Conservation (phyloP, 2,329 filamentous ascomycete genomes). For the Aspergillus phoenicis region DNA sequence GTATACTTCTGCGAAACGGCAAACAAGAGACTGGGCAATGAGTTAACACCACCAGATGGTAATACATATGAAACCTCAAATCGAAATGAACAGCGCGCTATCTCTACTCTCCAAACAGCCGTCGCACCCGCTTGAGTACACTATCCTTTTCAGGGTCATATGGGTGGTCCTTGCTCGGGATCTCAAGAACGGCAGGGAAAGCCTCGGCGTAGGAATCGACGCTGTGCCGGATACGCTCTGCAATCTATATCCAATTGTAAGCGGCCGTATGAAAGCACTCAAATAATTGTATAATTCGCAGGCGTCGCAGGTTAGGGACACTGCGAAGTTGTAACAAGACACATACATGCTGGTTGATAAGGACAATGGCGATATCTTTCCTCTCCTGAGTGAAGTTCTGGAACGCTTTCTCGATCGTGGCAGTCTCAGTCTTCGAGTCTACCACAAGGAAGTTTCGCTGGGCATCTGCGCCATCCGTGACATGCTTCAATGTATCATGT, state of each 20-base stretch:
- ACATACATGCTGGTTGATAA: slow-evolving; percentile 95
- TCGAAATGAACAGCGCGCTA: slow-evolving; percentile 4
- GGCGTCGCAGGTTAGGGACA: background rate
- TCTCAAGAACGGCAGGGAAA: slow-evolving; percentile 94
- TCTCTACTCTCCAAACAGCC: slow-evolving; percentile 63
- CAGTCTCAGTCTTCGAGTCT: slow-evolving; percentile 86
- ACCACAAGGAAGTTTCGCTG: slow-evolving; percentile 99
- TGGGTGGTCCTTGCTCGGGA: slow-evolving; percentile 97
- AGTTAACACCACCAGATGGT: background rate
- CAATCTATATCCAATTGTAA: slow-evolving; percentile 62
- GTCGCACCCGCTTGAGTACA: slow-evolving; percentile 82
- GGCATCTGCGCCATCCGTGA: slow-evolving; percentile 81
- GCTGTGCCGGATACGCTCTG: slow-evolving; percentile 86
- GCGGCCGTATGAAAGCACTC: background rate
- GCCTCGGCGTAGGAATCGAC: slow-evolving; percentile 92
- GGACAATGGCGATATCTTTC: slow-evolving; percentile 93
- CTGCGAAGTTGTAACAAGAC: background rate
- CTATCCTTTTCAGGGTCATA: slow-evolving; percentile 99
- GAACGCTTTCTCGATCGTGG: slow-evolving; percentile 86
- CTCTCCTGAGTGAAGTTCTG: slow-evolving; percentile 83
- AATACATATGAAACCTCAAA: slow-evolving; percentile 5
- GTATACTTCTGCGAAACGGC: background rate
- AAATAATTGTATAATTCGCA: too few relatives aligned
- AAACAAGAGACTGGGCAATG: background rate
- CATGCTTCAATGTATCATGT: slow-evolving; percentile 64